Evolutionary conservation across 108 stramenopile genomes (phyloP), one percentile per base, ranked within the genome.

Genomic region (Cyclotella baltica): DNA sequence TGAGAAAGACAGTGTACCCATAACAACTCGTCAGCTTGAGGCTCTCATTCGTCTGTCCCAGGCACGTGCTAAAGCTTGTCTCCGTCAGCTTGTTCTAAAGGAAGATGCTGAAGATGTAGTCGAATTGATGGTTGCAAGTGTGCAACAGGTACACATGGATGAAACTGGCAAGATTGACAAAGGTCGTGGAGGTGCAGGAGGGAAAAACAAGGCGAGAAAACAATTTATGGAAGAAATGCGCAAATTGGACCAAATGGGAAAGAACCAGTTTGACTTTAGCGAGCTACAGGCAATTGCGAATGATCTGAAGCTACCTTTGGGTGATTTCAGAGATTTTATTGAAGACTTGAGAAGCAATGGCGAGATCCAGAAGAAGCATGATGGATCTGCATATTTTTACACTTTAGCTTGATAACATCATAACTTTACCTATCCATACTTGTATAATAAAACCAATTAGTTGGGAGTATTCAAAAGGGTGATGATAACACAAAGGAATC

Each of bases 51-150:
- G 94, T 18, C 78, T 96, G 1, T 88, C 95, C 10, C 97, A 99
- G 82, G 99, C 98, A 19, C 85, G 99, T 0, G 99, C 99, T 11
- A 97, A 97, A 62, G 90, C 97, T 27, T 97, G 98, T 56, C 86
- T 98, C 30, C 78, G 98, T 27, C 94, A 95, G 13, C 86, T 86
- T 61, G 98, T 98, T 16, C 87, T 97, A 10, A 85, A 81, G 27
- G 94, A 96, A 75, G 98, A 99, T 71, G 99, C 98, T n/a, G 68
- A 94, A 77, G 98, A 99, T 82, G 98, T 99, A 25, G 93, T 99
- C 8, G 96, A 96, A 52, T 73, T 99, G 18, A 85, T 93, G 90
- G 75, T 80, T 47, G 80, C 80, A 35, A 90, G 89, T 28, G 87
- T 92, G 22, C 78, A 75, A 22, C 84, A 88, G 65, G 90, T 90